A percentile compares a stretch with the other conserved stretches of the same genome.
phyloP scores from a whole-genome alignment of 805 yeast genomes.

The Kodamaea kaohsiungensis region DNA sequence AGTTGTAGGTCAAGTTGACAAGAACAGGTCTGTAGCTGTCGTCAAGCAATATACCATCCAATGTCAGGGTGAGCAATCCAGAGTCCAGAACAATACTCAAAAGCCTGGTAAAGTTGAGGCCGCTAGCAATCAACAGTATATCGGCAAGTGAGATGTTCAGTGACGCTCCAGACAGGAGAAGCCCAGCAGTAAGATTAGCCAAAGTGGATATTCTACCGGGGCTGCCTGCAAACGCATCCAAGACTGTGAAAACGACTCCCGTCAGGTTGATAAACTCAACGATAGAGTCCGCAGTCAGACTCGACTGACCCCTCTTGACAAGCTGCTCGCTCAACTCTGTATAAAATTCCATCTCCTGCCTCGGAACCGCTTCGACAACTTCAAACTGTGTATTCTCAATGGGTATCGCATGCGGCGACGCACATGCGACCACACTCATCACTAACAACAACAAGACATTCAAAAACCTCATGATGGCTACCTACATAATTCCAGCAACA shows the following conservation, averaged over 20 bases:
- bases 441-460: neutral
- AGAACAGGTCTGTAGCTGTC: slow-evolving; percentile 31
- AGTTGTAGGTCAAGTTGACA: slow-evolving; percentile 29
- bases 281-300: slow-evolving; percentile 16
- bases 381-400: slow-evolving; percentile 20
- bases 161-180: slow-evolving; percentile 13
- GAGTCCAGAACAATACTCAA: slow-evolving; percentile 28
- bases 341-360: slow-evolving; percentile 2
- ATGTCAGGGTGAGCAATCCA: slow-evolving; percentile 33
- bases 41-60: slow-evolving; percentile 42
- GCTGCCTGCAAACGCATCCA: slow-evolving; percentile 36
- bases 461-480: slow-evolving; percentile 3
- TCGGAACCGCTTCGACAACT: slow-evolving; percentile 1
- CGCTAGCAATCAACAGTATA: slow-evolving; percentile 1
- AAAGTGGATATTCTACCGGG: slow-evolving; percentile 27
- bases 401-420: slow-evolving; percentile 20
- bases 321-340: slow-evolving; percentile 7
- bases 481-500: neutral
- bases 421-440: neutral
- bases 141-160: neutral
- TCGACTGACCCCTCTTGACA: slow-evolving; percentile 8
- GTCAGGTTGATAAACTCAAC: slow-evolving; percentile 28
- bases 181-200: slow-evolving; percentile 32
- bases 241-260: slow-evolving; percentile 34
- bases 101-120: slow-evolving; percentile 23